A percentile compares a stretch with the other conserved stretches of the same genome.
Evolutionary conservation across 2,329 filamentous ascomycete species (phyloP).

Genomic region (Alternaria conjuncta): DNA sequence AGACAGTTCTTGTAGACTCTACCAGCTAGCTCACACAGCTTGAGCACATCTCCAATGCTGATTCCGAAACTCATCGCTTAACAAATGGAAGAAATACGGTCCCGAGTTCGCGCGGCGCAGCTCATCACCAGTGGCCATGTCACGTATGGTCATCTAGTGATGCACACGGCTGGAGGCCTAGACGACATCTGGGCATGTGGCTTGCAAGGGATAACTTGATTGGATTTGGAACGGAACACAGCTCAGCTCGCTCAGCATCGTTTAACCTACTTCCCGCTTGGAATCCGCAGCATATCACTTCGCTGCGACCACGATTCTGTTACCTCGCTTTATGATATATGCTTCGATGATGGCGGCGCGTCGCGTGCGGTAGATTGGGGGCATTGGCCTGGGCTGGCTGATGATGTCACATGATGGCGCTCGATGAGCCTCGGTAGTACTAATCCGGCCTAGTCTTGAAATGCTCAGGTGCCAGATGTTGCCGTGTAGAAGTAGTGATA

Average conservation of each 20-base stretch:
- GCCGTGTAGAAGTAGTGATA: too few relatives aligned
- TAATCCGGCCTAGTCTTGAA: background rate
- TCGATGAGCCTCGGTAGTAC: background rate
- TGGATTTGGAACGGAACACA: conserved; percentile 4
- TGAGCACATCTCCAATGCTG: conserved; percentile 34
- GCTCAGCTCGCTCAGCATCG: background rate
- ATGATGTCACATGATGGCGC: background rate
- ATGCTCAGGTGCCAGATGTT: too few relatives aligned
- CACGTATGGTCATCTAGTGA: background rate
- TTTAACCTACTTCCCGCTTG: background rate
- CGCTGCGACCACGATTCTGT: background rate
- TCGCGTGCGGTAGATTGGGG: background rate
- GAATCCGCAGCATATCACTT: background rate
- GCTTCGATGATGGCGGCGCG: background rate
- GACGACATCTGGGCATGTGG: background rate
- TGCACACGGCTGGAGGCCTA: background rate
- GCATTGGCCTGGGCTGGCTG: background rate
- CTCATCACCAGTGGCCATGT: background rate
- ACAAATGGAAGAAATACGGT: background rate
- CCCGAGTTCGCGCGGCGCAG: background rate
- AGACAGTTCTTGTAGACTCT: conserved; percentile 37
- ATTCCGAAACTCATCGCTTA: conserved; percentile 35
- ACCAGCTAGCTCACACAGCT: conserved; percentile 32
- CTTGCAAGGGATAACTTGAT: background rate
- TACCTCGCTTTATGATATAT: background rate